phyloP scores from a whole-genome alignment of 2,329 filamentous ascomycete genomes.

The Cladosporium sp. region DNA sequence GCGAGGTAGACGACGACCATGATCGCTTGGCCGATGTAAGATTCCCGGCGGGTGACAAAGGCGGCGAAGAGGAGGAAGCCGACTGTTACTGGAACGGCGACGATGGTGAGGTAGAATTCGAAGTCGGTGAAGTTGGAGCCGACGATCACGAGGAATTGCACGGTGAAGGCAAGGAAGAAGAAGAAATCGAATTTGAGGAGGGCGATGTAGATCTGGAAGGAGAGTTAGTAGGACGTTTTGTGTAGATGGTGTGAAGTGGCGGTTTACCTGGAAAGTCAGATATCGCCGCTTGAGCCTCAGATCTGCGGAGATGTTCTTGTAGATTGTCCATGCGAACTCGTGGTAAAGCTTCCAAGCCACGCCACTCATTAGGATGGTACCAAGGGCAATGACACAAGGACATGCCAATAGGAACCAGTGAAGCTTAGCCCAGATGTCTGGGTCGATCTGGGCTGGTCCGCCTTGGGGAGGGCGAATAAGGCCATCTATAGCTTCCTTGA shows the following conservation, averaged over 20 bases:
- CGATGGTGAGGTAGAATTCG: slow-evolving; percentile 83
- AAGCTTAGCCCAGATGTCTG: slow-evolving; percentile 63
- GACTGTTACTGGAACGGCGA: slow-evolving; percentile 87
- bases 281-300: slow-evolving; percentile 95
- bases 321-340: slow-evolving; percentile 98
- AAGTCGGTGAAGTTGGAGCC: slow-evolving; percentile 63
- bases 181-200: slow-evolving; percentile 99
- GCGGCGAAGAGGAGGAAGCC: slow-evolving; percentile 80
- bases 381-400: slow-evolving; percentile 74
- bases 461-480: slow-evolving; percentile 36
- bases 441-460: slow-evolving; percentile 40
- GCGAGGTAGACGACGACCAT: slow-evolving; percentile 83
- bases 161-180: slow-evolving; percentile 98
- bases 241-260: neutral
- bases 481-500: slow-evolving; percentile 63
- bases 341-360: slow-evolving; percentile 94
- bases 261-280: slow-evolving; percentile 85
- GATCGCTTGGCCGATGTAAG: slow-evolving; percentile 67
- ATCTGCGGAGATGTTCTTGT: slow-evolving; percentile 98
- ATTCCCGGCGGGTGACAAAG: slow-evolving; percentile 80
- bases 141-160: slow-evolving; percentile 95
- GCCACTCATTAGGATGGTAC: slow-evolving; percentile 68
- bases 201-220: slow-evolving; percentile 85
- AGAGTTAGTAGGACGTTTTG: slow-evolving; percentile 11
- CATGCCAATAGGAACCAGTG: slow-evolving; percentile 78